Conservation (phyloP, 164 flowering plant genomes). For the Vitis riparia region DNA sequence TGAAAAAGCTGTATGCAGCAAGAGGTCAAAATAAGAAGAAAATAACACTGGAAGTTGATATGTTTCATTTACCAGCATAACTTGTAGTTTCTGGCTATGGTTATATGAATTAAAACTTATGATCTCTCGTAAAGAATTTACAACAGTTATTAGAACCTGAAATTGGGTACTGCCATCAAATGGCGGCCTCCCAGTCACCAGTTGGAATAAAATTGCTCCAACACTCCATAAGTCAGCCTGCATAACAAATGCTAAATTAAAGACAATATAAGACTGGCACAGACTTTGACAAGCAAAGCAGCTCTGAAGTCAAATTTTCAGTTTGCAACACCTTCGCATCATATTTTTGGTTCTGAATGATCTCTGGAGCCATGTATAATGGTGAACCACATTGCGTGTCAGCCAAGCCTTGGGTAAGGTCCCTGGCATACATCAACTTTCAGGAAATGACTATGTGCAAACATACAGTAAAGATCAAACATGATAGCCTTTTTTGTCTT, state of each 20-base stretch:
- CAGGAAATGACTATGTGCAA: not conserved
- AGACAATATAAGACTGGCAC: not conserved
- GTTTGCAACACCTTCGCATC: conserved; percentile 54
- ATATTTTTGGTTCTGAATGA: conserved; percentile 54
- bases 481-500: no score
- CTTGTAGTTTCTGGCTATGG: not conserved
- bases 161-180: conserved; percentile 53
- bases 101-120: not conserved
- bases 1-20: conserved; percentile 51
- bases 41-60: not conserved
- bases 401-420: conserved; percentile 53
- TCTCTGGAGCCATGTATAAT: conserved; percentile 74
- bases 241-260: conserved; percentile 1
- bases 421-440: conserved; percentile 25
- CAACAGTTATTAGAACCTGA: conserved; percentile 35
- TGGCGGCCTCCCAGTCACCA: conserved; percentile 64
- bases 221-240: conserved; percentile 84
- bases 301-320: not conserved
- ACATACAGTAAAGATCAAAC: not conserved
- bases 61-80: not conserved
- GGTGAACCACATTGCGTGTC: conserved; percentile 74
- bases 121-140: not conserved
- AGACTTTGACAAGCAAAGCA: not conserved
- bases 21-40: conserved; percentile 2
- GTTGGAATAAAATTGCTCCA: conserved; percentile 61